Evolutionary conservation across 805 yeast genomes (phyloP), one percentile per base, ranked within the genome.

Genomic region (Lachancea waltii): DNA sequence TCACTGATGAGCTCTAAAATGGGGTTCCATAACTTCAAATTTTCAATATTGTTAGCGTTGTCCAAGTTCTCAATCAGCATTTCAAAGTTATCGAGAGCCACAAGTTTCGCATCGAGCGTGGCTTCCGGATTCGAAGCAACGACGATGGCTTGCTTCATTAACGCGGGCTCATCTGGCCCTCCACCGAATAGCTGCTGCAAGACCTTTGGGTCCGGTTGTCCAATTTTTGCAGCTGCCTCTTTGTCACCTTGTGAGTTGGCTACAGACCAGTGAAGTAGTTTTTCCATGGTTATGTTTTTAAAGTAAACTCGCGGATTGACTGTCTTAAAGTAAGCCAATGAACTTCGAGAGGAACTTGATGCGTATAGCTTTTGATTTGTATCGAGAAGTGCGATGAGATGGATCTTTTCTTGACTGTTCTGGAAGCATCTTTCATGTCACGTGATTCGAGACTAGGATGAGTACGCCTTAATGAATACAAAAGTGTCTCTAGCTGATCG

Each of bases 11-110:
- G 72, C 1, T 60, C 56, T n/a, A 86, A 65, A 30, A 89, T 58
- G 3, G 79, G 67, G 16, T 71, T 76, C 98, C 97, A 92, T 45
- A 87, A 70, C 47, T 77, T 75, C 68, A 89, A 56, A 50, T 81
- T 83, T 47, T 84, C 90, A 48, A 90, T 79, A 53, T 86, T 86
- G 62, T 90, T 89, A 17, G 97, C 97, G 59, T 92, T 92, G 60
- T 92, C 97, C 43, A 90, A 62, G 53, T 87, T 87, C 56, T 90
- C 97, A 34, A 92, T 81, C 36, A 90, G 67, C 90, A 89, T 86
- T 58, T 90, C 96, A 53, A 90, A 82, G 58, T 86, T 85, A 47
- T 90, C 97, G 43, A 87, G 73, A 0, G 97, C 95, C 7, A 75
- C 73, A 36, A 80, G 67, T 50, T 81, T 82, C 49, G 71, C 70